Base-by-base conservation (phyloP, 73 alveolate genomes). In the Uronychia setigera region DNA sequence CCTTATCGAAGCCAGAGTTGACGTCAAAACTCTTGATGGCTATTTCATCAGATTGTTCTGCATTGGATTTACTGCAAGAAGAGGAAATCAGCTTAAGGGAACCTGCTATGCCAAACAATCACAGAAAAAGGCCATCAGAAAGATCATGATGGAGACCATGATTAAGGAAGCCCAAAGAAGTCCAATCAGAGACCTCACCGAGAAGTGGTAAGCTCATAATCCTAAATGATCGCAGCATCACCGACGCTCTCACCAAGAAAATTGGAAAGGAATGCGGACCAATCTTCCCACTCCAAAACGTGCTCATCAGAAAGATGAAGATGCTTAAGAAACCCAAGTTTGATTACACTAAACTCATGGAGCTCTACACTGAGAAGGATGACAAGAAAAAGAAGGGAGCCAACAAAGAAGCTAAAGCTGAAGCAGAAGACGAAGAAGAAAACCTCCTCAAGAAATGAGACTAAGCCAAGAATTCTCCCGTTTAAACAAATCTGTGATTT, bases 221-320 rank as follows among this genome's bases (percentile, higher is more conserved):
- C 79, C 80, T 79, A 35, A 82, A 32, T 76, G 35, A n/a, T n/a
- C 81, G 80, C 83, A 35, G 91, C 82, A 88, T 89, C 80, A 89
- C 89, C 74, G 99, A 95, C 59, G 80, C 90, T 33, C 74, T 95
- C 78, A 85, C 93, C 87, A 96, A 93, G 91, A 89, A 83, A 80
- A 95, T 97, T 94, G 90, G 82, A 74, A 92, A 97, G 91, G 96
- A 93, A 79, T 89, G 98, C 89, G 90, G 86, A 57, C 77, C 76
- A 77, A 97, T 97, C 96, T 96, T 84, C 96, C 99, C 99, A 35
- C 97, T 97, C 88, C 93, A 95, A 84, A 92, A 96, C 96, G 94
- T 95, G 77, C 92, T 92, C 85, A 84, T 97, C 88, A 95, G 97
- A 83, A 97, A 96, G 96, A 97, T 94, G 84, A 97, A 97, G 94